Base-by-base conservation (phyloP, 2,329 filamentous ascomycete genomes). In the Curvularia eragrostidis region DNA sequence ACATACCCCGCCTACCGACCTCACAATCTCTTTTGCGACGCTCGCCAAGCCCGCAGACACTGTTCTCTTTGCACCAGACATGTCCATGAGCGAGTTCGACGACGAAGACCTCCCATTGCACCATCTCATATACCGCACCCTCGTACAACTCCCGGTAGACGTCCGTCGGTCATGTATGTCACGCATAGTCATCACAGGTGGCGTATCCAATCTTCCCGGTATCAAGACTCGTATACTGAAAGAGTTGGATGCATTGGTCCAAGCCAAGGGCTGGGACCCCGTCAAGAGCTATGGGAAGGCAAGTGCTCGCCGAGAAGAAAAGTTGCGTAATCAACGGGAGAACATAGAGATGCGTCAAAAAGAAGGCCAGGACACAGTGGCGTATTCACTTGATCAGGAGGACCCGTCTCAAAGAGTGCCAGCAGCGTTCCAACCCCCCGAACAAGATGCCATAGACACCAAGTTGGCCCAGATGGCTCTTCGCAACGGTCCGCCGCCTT, bases 81-180 rank as follows among this genome's bases (percentile, higher is more conserved):
- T 67, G 71, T 78, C 78, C 60, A 78, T 69, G 68, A 80, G 70
- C 74, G 86, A 87, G 38, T 87, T 93, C 61, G 95, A 99, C 70
- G 93, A 98, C 68, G 84, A 99, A 66, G 94, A 98, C 63, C 83
- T 91, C 18, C 88, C 94, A 0, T 70, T 98, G 1, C 91, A 91
- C 50, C 73, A 88, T 12, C 83, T 98, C 8, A 81, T 96, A 2
- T 96, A 96, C 77, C 85, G 86, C 52, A 85, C 88, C 36, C 83
- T 99, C 1, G 81, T 96, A 1, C 83, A 86, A 7, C 81, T 97
- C 1, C 91, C 93, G 0, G 79, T 94, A 3, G 95, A 99, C 75
- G 87, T 93, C 3, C 87, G 95, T 23, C 89, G 90, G 1, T 79
- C 89, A 4, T 97, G 94, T 75, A 95, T 97, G 87, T 88, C 93